Conservation (phyloP, 139 green algal genomes). For the Tetradesmus lagerheimii region DNA sequence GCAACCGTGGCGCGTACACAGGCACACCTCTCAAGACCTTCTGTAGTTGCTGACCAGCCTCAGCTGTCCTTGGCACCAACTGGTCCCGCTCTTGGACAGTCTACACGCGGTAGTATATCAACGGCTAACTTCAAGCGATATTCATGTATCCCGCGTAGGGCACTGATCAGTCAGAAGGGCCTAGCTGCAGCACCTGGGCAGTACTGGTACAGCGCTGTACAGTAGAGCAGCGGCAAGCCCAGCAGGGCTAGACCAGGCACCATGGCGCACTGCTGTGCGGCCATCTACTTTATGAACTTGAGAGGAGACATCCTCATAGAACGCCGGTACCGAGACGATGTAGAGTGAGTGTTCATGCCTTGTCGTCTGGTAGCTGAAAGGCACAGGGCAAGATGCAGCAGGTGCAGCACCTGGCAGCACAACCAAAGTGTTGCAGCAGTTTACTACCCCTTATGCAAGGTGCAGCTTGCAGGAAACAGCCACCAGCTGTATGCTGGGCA, state of each 20-base stretch:
- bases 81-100: neutral
- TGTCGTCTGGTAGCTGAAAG: neutral
- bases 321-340: constrained; percentile 92
- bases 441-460: too few relatives aligned
- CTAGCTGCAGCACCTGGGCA: neutral
- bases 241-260: neutral
- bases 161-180: neutral
- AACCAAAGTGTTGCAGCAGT: neutral
- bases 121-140: neutral
- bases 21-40: neutral
- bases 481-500: neutral
- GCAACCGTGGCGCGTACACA: neutral
- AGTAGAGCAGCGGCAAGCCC: neutral
- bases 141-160: neutral
- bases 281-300: constrained; percentile 96
- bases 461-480: neutral
- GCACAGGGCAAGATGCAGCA: neutral
- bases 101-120: neutral
- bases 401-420: neutral
- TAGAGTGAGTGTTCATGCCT: constrained; percentile 80
- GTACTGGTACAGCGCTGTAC: neutral
- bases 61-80: neutral
- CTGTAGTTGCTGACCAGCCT: neutral
- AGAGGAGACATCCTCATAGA: constrained; percentile 95
- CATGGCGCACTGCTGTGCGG: constrained; percentile 61